Base-by-base conservation (phyloP, 306 rosid species). In the Cucurbita maxima region DNA sequence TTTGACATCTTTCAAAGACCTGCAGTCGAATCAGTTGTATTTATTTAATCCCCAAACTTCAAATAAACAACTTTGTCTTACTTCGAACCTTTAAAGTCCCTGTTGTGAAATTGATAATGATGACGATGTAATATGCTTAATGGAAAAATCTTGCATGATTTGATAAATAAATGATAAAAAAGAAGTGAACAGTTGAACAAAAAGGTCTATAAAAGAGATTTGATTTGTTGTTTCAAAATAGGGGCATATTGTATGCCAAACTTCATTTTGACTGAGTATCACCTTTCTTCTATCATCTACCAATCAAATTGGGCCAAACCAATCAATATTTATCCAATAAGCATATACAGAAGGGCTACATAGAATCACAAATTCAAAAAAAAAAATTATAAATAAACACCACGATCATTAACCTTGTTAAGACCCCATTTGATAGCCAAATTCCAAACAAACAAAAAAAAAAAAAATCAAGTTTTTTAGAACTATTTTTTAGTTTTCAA, bases 1-100 rank as follows among this genome's bases (percentile, higher is more conserved):
- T 41, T 45, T 25, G 66, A 70, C 43, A 22, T 77, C 77, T 57
- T 79, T 79, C 36, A 82, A 36, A 63, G 76, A 79, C 0, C 89
- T 88, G 75, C 79, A 55, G 6, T 50, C 10, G n/a, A 59, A 25
- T 25, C 44, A 25, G 13, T 20, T 54, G 25, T 18, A 4, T 54
- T 8, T 7, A 53, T n/a, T 53, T 53, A 18, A 7, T 53, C 58
- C 18, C 58, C 18, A n/a, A 48, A 48, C 53, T 48, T 16, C 5
- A 48, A 4, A 48, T 48, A 48, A 48, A 16, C 11, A 48, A 40
- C 43, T 40, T 5, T 1, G 53, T 48, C n/a, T 48, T 6, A 48
- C 53, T 13, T 13, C 1, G 53, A 48, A 48, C 4, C 53, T 13
- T 1, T 0, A 12, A 11, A 48, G 12, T 48, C 55, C 55, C 0